Percentiles rank a stretch among this genome's conserved stretches.
phyloP scores from a whole-genome alignment of 805 yeast species.

The Saturnispora serradocipensis region DNA sequence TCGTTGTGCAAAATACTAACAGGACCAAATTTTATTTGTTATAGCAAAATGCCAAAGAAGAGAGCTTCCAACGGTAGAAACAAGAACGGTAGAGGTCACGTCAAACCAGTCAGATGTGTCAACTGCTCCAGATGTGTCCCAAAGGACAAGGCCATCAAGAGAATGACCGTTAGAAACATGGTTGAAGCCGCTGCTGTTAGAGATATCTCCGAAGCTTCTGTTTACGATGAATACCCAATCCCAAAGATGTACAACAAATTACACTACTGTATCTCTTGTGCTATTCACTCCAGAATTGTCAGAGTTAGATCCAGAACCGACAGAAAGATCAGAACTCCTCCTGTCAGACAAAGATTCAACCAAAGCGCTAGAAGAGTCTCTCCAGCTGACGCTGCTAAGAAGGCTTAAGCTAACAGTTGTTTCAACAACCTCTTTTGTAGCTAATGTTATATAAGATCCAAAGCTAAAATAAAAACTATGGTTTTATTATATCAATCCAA shows the following conservation, averaged over 20 bases:
- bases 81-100: slow-evolving; percentile 99
- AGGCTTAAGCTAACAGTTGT: slow-evolving; percentile 39
- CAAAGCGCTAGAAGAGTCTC: slow-evolving; percentile 81
- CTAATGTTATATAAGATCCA: slow-evolving; percentile 1
- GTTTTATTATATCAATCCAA: not conserved
- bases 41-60: slow-evolving; percentile 93
- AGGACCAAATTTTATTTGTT: not conserved
- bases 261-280: slow-evolving; percentile 99
- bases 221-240: slow-evolving; percentile 97
- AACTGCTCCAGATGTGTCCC: slow-evolving; percentile 99
- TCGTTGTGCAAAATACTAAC: not conserved
- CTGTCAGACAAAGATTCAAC: slow-evolving; percentile 98
- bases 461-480: not conserved
- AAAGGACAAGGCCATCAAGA: slow-evolving; percentile 99
- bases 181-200: slow-evolving; percentile 99
- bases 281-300: slow-evolving; percentile 99
- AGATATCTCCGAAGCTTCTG: slow-evolving; percentile 99
- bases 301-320: slow-evolving; percentile 99
- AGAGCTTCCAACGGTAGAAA: slow-evolving; percentile 99
- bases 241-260: slow-evolving; percentile 99
- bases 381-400: slow-evolving; percentile 97
- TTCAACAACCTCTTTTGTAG: not conserved
- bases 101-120: slow-evolving; percentile 98
- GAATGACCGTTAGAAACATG: slow-evolving; percentile 99
- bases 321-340: slow-evolving; percentile 99